Base-by-base conservation (phyloP, 306 rosid genomes). In the Vachellia collinsii region DNA sequence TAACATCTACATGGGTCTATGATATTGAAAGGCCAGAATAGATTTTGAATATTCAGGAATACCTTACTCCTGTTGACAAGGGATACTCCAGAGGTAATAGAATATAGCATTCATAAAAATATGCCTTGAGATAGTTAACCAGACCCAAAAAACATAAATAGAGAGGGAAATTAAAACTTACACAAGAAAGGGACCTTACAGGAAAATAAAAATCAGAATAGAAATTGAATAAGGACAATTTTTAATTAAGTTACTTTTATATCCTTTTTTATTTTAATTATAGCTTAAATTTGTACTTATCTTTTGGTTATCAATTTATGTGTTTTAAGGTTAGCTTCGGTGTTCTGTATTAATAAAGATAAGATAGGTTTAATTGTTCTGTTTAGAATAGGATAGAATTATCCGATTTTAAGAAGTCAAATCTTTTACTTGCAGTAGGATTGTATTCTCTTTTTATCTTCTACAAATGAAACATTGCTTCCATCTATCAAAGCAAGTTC, bases 101-200 rank as follows among this genome's bases (percentile, higher is more conserved):
- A 77, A 80, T 72, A 76, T 23, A 64, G 50, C 3, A 36, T 61
- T 75, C 71, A 11, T 72, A 77, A 44, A 9, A 80, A 63, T 54
- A 53, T 65, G 64, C 51, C 11, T 51, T 10, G 63, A 50, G 38
- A 54, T 50, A 64, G 29, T 51, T 34, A 50, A 13, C 14, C 61
- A 72, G 64, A 50, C 64, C 37, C 17, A 8, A 11, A 72, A 50
- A 4, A 51, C 77, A 50, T 14, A 34, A 46, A 16, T 48, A 20
- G 76, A 29, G 23, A 67, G 29, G 50, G 34, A 67, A 67, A 19
- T 39, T 39, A 39, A 67, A 67, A 39, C 8, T 67, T 19, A 38
- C 4, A 39, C 11, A 19, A 9, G 14, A 4, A 67, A 67, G 41
- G 72, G 34, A 67, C 72, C 72, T 8, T 16, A 17, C 6, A 7